A percentile compares a stretch with the other conserved stretches of the same genome.
These are phyloP conservation scores for Stachybotrys echinatus DNA, from an alignment of 2,329 filamentous ascomycete genomes.

Conservation along the genomic window DNA sequence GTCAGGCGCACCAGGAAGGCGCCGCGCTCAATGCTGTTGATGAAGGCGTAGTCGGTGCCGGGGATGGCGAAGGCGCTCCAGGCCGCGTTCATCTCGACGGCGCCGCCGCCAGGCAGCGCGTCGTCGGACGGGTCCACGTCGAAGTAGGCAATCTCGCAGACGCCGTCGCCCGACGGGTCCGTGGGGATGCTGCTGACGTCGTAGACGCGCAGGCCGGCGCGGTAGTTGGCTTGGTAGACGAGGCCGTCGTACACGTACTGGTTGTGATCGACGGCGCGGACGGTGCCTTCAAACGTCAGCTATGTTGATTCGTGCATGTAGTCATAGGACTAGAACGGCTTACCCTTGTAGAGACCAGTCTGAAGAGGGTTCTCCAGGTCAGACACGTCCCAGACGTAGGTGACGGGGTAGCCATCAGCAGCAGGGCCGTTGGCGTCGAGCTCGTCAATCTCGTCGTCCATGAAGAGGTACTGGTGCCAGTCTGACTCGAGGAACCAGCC, in stretches of 20 bases:
- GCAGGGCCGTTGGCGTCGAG: constrained; percentile 30
- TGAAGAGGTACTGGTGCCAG: constrained; percentile 32
- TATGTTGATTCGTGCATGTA: background rate
- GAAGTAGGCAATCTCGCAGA: constrained; percentile 25
- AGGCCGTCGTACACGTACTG: constrained; percentile 36
- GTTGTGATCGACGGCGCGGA: constrained; percentile 17
- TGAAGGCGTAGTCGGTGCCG: constrained; percentile 12
- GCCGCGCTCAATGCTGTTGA: constrained; percentile 16
- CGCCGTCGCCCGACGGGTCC: constrained; percentile 29
- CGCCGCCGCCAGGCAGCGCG: constrained; percentile 10
- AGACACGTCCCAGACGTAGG: constrained; percentile 42
- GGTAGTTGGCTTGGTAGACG: constrained; percentile 40
- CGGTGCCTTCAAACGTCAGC: background rate
- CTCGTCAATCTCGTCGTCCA: constrained; percentile 48
- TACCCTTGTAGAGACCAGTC: constrained; percentile 30
- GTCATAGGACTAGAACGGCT: background rate
- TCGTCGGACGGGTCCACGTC: constrained; percentile 6
- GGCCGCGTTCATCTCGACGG: constrained; percentile 11
- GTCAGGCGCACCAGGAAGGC: constrained; percentile 15
- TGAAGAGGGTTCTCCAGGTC: constrained; percentile 32
- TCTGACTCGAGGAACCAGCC: constrained; percentile 42
- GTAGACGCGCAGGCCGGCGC: constrained; percentile 30
- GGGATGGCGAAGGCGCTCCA: constrained; percentile 15
- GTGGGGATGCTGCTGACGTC: constrained; percentile 22
- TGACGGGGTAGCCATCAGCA: constrained; percentile 34